Evolutionary conservation across 768 basidiomycete genomes (phyloP).

Genomic region (Leccinum variicolor): DNA sequence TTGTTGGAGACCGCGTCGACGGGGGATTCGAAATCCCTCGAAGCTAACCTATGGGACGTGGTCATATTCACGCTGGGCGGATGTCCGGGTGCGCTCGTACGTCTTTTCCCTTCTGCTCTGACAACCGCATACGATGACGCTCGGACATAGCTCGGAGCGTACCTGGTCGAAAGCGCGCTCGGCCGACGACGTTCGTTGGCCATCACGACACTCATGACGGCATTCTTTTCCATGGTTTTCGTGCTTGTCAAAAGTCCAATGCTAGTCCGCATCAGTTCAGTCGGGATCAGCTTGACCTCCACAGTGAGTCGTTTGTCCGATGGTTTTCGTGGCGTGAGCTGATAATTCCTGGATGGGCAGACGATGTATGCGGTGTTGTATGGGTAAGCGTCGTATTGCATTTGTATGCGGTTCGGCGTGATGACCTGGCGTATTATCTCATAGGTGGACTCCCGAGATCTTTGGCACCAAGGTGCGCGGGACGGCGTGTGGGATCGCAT

Average conservation of each 20-base stretch:
- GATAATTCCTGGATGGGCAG: conserved; percentile 30
- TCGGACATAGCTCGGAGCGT: conserved; percentile 70
- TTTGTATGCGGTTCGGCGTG: background rate
- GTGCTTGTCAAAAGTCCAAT: conserved; percentile 52
- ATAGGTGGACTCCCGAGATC: conserved; percentile 79
- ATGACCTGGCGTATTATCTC: background rate
- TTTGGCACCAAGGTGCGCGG: conserved; percentile 85
- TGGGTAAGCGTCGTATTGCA: conserved; percentile 35
- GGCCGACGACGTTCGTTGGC: conserved; percentile 74
- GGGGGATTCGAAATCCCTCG: conserved; percentile 41
- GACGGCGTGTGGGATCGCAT: conserved; percentile 85
- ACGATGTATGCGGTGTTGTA: conserved; percentile 89
- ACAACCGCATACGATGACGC: background rate
- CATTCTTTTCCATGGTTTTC: conserved; percentile 70
- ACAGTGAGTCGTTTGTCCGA: conserved; percentile 36
- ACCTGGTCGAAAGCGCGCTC: conserved; percentile 64
- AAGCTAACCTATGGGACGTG: conserved; percentile 79
- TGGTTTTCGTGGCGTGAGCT: background rate
- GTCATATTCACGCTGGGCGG: conserved; percentile 82
- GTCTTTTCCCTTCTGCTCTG: conserved; percentile 20
- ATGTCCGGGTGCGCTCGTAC: conserved; percentile 78
- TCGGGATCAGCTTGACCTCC: conserved; percentile 74
- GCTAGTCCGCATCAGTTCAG: conserved; percentile 63
- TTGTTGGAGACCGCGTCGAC: conserved; percentile 57
- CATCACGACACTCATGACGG: conserved; percentile 72